Evolutionary conservation across 345 rosid genomes (phyloP).

Genomic region (Ailanthus altissimus): DNA sequence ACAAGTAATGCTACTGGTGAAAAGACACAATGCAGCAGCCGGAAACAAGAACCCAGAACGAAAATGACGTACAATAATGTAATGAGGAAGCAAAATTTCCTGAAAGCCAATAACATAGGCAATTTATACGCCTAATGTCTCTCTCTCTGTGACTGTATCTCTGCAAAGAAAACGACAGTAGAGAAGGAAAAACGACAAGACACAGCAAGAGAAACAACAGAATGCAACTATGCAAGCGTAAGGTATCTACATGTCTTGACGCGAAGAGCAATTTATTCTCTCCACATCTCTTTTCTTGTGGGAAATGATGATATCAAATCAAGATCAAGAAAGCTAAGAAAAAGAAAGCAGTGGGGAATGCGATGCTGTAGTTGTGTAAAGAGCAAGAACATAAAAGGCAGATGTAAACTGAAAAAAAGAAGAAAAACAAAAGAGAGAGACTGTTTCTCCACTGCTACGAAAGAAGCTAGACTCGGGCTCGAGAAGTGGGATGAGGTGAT

Average conservation of each 20-base stretch:
- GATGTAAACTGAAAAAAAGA: neutral
- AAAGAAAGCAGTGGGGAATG: neutral
- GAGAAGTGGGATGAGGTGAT: slow-evolving; percentile 17
- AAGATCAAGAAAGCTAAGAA: neutral
- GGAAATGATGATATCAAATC: neutral
- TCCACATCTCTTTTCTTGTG: neutral
- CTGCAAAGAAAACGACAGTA: slow-evolving; percentile 8
- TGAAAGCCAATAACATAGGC: neutral
- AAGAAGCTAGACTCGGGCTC: slow-evolving; percentile 30
- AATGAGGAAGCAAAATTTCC: neutral
- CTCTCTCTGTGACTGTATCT: neutral
- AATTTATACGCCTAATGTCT: neutral
- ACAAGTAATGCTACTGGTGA: slow-evolving; percentile 27
- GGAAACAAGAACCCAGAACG: neutral
- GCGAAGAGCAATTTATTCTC: slow-evolving; percentile 33
- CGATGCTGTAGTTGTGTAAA: slow-evolving; percentile 27
- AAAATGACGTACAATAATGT: slow-evolving; percentile 22
- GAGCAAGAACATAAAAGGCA: slow-evolving; percentile 24
- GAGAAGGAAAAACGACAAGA: slow-evolving; percentile 25
- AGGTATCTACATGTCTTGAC: slow-evolving; percentile 33
- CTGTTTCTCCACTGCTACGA: slow-evolving; percentile 22
- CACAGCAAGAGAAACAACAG: slow-evolving; percentile 10
- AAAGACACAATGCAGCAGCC: slow-evolving; percentile 28
- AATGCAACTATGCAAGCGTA: neutral
- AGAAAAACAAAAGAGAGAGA: neutral